Evolutionary conservation across 1,284 basidiomycete genomes (phyloP).

Genomic region (Rhodotorula mucilaginosa): DNA sequence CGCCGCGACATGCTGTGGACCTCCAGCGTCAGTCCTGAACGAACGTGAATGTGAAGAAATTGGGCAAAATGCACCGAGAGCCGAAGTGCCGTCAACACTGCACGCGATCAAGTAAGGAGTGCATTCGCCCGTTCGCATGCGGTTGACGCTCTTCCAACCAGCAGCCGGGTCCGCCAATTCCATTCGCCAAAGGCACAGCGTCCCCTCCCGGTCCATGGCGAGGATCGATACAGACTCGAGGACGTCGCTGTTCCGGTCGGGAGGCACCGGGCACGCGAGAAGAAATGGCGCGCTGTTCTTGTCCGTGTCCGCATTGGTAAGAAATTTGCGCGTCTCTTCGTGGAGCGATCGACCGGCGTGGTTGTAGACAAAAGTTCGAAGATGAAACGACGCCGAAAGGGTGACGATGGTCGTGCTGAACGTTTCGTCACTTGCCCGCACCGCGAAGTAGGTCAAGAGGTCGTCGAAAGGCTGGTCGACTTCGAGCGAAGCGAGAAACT

Average conservation of each 20-base stretch:
- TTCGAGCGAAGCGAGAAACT: constrained; percentile 3
- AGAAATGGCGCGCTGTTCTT: not conserved
- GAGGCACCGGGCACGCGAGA: not conserved
- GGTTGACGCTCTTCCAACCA: not conserved
- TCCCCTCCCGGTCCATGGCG: constrained; percentile 3
- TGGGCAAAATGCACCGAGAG: constrained; percentile 1
- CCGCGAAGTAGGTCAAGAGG: constrained; percentile 19
- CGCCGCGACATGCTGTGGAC: no score
- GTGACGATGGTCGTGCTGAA: constrained; percentile 19
- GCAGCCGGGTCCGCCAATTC: not conserved
- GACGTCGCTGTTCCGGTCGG: not conserved
- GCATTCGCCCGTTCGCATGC: not conserved
- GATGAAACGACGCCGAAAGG: not conserved
- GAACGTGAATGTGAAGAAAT: not conserved
- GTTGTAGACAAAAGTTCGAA: constrained; percentile 10
- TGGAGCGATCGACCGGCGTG: not conserved
- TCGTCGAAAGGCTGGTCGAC: not conserved
- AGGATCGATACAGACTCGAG: constrained; percentile 2
- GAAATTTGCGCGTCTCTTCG: not conserved
- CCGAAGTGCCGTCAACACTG: constrained; percentile 7
- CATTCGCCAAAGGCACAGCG: not conserved
- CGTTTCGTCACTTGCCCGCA: constrained; percentile 6
- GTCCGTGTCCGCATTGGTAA: not conserved
- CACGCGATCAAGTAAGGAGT: not conserved
- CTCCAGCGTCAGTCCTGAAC: not conserved